Conservation (phyloP, 108 stramenopile genomes). For the Cyclotella kingstonii region DNA sequence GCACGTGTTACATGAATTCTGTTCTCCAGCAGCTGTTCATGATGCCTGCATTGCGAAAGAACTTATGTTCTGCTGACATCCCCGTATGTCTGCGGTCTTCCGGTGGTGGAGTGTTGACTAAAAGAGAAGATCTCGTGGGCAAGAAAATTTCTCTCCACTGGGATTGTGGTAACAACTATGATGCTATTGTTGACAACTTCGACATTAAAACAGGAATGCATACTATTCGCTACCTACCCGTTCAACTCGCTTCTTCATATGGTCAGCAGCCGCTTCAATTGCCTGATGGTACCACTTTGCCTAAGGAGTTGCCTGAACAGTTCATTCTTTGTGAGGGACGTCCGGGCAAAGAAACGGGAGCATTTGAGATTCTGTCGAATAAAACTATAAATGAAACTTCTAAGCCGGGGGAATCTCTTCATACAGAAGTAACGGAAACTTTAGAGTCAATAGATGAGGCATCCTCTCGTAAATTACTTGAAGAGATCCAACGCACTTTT, state of each 20-base stretch:
- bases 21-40: conserved; percentile 95
- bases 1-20: conserved; percentile 99
- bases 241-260: conserved; percentile 49
- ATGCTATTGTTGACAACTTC: conserved; percentile 77
- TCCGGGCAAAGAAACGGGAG: conserved; percentile 92
- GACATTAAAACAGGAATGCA: conserved; percentile 75
- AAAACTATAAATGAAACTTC: not conserved
- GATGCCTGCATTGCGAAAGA: conserved; percentile 88
- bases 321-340: conserved; percentile 84
- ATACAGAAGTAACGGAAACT: not conserved
- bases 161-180: conserved; percentile 82
- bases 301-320: conserved; percentile 71
- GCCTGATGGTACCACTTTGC: conserved; percentile 56
- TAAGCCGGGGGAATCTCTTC: not conserved
- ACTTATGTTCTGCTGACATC: conserved; percentile 71
- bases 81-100: conserved; percentile 63
- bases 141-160: conserved; percentile 82
- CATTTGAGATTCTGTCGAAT: conserved; percentile 54
- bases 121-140: conserved; percentile 73
- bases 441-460: conserved; percentile 69
- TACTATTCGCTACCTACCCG: conserved; percentile 70
- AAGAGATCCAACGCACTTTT: conserved; percentile 96
- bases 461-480: conserved; percentile 79
- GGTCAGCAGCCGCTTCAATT: conserved; percentile 40
- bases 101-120: conserved; percentile 53